Evolutionary conservation across 805 yeast species (phyloP).

Genomic region (Starmerella tilneyi): DNA sequence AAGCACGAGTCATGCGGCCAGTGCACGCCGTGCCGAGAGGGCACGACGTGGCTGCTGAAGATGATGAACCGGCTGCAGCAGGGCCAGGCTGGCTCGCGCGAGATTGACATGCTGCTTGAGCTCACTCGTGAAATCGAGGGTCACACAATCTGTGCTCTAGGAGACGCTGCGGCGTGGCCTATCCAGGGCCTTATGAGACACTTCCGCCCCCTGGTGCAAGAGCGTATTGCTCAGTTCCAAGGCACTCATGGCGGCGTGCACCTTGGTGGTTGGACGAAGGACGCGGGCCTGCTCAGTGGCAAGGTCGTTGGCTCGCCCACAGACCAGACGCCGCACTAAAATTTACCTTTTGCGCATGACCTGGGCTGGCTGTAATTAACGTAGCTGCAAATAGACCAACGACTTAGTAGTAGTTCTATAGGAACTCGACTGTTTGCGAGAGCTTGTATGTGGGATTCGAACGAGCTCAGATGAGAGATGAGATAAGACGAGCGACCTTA

Average conservation of each 20-base stretch:
- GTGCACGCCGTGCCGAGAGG: constrained; percentile 92
- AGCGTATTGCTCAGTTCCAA: constrained; percentile 57
- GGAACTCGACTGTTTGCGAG: background rate
- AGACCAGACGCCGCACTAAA: constrained; percentile 20
- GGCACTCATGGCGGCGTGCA: constrained; percentile 40
- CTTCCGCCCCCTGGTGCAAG: constrained; percentile 73
- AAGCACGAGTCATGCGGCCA: constrained; percentile 92
- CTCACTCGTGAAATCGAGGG: constrained; percentile 82
- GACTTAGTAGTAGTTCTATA: too few relatives aligned
- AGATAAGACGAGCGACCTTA: too few relatives aligned
- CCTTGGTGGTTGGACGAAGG: constrained; percentile 71
- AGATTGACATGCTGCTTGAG: constrained; percentile 76
- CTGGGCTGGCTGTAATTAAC: too few relatives aligned
- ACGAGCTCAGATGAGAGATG: too few relatives aligned
- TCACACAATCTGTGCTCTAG: constrained; percentile 84
- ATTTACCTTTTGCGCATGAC: too few relatives aligned
- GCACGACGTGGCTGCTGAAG: constrained; percentile 73
- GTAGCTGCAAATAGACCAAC: constrained; percentile 3
- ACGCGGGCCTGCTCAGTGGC: constrained; percentile 52
- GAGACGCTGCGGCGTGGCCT: constrained; percentile 93
- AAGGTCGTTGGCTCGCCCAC: constrained; percentile 41
- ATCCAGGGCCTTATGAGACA: constrained; percentile 78
- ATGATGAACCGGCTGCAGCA: constrained; percentile 72
- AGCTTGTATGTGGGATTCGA: too few relatives aligned
- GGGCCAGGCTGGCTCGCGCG: constrained; percentile 73